Percentiles rank a stretch among this genome's conserved stretches.
These are phyloP conservation scores for Monosporozyma siamensis DNA, from an alignment of 805 yeast species.

Conservation along the genomic window DNA sequence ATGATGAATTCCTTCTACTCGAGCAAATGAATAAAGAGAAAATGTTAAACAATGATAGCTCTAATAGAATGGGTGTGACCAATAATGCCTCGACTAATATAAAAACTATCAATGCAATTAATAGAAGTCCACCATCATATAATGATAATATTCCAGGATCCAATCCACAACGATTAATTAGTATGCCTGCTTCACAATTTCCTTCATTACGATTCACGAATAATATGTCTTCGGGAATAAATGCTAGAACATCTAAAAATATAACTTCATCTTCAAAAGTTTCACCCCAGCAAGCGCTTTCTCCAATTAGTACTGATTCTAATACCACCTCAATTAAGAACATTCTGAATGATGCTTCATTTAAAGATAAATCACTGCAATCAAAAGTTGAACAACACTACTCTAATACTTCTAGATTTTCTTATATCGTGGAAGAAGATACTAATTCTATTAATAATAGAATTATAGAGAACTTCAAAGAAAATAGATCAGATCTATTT, in stretches of 20 bases:
- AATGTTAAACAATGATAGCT: conserved; percentile 4
- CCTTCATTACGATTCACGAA: conserved; percentile 17
- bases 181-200: conserved; percentile 29
- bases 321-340: conserved; percentile 1
- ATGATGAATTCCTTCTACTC: conserved; percentile 24
- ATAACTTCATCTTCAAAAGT: neutral
- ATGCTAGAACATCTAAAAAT: neutral
- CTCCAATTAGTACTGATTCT: neutral
- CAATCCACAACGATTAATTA: conserved; percentile 6
- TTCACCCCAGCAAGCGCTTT: neutral
- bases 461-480: neutral
- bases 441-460: neutral
- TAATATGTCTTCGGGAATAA: neutral
- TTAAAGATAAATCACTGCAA: conserved; percentile 13
- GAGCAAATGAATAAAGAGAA: conserved; percentile 18
- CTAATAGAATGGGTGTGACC: too few species aligned
- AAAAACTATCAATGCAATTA: neutral
- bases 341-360: conserved; percentile 6
- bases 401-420: conserved; percentile 21
- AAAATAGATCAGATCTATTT: neutral
- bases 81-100: too few species aligned
- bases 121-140: neutral
- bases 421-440: conserved; percentile 29
- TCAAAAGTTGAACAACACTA: conserved; percentile 25
- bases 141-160: neutral